Evolutionary conservation across 1,139 yeast genomes (phyloP), one percentile per base, ranked within the genome.

Genomic region (Sugiyamaella paludigena): DNA sequence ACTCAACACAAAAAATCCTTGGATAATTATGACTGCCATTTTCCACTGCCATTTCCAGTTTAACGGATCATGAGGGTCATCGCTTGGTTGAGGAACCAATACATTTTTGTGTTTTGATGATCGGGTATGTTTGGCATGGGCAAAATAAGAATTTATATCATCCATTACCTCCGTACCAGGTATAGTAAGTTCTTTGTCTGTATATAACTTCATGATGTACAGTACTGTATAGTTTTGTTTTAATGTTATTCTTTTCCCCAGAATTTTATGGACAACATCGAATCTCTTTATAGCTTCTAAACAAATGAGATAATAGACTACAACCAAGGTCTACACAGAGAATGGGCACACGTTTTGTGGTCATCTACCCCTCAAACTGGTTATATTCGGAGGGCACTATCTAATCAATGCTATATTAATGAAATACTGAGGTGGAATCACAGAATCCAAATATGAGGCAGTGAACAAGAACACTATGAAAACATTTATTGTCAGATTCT

Each of bases 31-130:
- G 47, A 54, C 47, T 28, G 48, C 47, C 36, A 69, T 59, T 56
- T 76, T 75, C 40, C 78, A 62, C 36, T 50, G 53, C 7, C 42
- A 52, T 1, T 70, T 36, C 79, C 79, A 75, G 56, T 74, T 75
- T 35, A 75, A 57, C 4, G 79, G 78, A 58, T 76, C 79, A 53
- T 77, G 73, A 19, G 79, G 78, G 55, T 75, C 75, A 45, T 67
- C 71, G 5, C 76, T 64, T 6, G 79, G 79, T 4, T 70, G 69
- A 9, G 78, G 79, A 48, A 70, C 66, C 16, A 73, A 57, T 15
- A 75, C 71, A 49, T 4, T 13, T 13, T 13, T 34, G 11, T 24
- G 26, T 13, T 34, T 34, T 16, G 37, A 34, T 19, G 24, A 19
- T 19, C 24, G 24, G 6, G 15, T 31, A 37, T 37, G 40, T 37